These are phyloP conservation scores for Rubia yunnanensis DNA, from an alignment of 257 asterid genomes.

Conservation along the genomic window DNA sequence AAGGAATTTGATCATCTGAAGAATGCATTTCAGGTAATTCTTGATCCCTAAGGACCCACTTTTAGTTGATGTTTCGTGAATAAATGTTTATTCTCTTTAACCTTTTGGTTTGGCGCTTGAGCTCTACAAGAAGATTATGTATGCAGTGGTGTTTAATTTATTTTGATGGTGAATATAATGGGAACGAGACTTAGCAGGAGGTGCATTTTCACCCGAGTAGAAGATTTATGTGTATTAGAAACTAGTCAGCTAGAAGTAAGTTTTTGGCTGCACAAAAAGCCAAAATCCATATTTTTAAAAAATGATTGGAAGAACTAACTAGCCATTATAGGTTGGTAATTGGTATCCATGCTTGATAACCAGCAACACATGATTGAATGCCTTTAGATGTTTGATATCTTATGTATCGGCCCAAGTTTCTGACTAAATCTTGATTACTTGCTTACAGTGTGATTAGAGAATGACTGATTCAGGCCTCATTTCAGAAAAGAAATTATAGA, in stretches of 20 bases:
- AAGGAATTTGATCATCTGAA: constrained; percentile 87
- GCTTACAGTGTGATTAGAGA: not conserved
- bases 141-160: not conserved
- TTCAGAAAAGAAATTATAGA: not conserved
- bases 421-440: not conserved
- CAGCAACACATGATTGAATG: not conserved
- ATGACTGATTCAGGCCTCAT: not conserved
- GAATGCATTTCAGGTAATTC: constrained; percentile 62
- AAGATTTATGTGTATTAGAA: not conserved
- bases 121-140: not conserved
- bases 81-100: not conserved
- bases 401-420: not conserved
- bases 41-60: not conserved
- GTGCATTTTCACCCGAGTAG: not conserved
- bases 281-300: not conserved
- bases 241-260: not conserved
- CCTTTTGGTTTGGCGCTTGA: not conserved
- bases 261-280: not conserved
- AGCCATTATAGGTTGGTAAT: not conserved
- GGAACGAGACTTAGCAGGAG: not conserved
- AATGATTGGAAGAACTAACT: not conserved
- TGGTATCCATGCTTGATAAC: not conserved
- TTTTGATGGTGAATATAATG: not conserved
- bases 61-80: not conserved
- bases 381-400: not conserved